phyloP scores from a whole-genome alignment of 1,284 basidiomycete genomes.

The Mycena citricolor region DNA sequence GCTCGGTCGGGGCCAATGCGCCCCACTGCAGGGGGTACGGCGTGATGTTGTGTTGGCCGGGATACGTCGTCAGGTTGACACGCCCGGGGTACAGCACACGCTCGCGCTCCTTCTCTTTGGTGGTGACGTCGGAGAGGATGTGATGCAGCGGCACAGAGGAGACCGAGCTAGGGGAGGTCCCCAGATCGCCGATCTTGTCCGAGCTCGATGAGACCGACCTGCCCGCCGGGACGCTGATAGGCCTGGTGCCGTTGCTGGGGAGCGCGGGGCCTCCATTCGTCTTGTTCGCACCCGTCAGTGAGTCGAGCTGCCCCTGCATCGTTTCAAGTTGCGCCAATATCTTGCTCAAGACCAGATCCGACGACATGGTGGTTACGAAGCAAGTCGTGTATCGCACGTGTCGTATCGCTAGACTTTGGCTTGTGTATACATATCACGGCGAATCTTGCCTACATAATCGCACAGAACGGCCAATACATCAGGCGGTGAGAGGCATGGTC shows the following conservation, averaged over 20 bases:
- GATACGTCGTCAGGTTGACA: constrained; percentile 73
- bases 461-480: no score
- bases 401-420: neutral
- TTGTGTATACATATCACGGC: neutral
- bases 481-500: no score
- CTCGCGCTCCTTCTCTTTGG: constrained; percentile 66
- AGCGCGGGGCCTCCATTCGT: constrained; percentile 20
- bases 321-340: constrained; percentile 69
- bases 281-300: no score
- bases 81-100: constrained; percentile 74
- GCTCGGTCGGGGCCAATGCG: constrained; percentile 57
- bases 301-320: no score
- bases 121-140: constrained; percentile 14
- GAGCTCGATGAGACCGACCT: constrained; percentile 9
- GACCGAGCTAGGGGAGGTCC: constrained; percentile 12
- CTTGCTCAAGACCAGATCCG: constrained; percentile 67
- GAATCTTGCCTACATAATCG: neutral
- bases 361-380: constrained; percentile 40
- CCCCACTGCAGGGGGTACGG: constrained; percentile 87
- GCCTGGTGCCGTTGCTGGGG: no score
- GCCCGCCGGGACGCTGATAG: no score
- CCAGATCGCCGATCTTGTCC: constrained; percentile 1
- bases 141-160: constrained; percentile 22
- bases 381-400: no score
- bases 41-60: constrained; percentile 51